Evolutionary conservation across 2,329 filamentous ascomycete species (phyloP).

Genomic region (Monilinia fructicola): DNA sequence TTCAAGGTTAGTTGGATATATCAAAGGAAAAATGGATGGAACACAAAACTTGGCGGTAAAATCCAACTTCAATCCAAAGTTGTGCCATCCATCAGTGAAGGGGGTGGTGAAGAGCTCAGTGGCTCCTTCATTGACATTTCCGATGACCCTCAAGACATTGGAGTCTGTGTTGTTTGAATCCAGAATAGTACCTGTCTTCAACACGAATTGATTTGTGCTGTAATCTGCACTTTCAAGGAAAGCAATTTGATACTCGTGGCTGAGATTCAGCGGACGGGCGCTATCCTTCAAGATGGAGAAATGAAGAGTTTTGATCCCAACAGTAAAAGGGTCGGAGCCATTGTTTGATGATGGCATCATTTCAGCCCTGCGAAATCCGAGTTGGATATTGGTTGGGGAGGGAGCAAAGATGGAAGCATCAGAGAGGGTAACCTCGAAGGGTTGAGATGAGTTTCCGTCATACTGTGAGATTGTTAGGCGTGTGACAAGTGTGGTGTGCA

Average conservation of each 20-base stretch:
- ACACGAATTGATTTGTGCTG: constrained; percentile 52
- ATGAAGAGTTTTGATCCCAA: constrained; percentile 60
- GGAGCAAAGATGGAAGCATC: constrained; percentile 61
- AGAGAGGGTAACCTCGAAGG: constrained; percentile 31
- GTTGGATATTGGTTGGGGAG: constrained; percentile 50
- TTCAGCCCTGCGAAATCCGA: constrained; percentile 61
- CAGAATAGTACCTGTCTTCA: constrained; percentile 57
- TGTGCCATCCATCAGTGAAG: constrained; percentile 57
- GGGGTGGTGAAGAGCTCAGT: constrained; percentile 53
- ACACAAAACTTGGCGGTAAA: constrained; percentile 54
- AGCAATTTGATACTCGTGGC: constrained; percentile 44
- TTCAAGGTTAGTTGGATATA: neutral
- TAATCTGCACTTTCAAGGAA: constrained; percentile 48
- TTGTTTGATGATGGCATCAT: constrained; percentile 49
- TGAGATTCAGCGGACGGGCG: constrained; percentile 53
- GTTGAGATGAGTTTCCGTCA: constrained; percentile 24
- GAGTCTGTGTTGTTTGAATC: constrained; percentile 31
- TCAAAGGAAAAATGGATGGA: neutral
- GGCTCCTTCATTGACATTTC: constrained; percentile 47
- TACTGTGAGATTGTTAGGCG: constrained; percentile 24
- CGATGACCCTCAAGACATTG: constrained; percentile 10
- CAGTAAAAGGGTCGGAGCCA: constrained; percentile 52
- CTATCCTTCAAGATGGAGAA: constrained; percentile 57
- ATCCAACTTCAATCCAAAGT: constrained; percentile 60
- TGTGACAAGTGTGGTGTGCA: constrained; percentile 24